Evolutionary conservation across 768 basidiomycete genomes (phyloP).

Genomic region (Termitomyces sp.): DNA sequence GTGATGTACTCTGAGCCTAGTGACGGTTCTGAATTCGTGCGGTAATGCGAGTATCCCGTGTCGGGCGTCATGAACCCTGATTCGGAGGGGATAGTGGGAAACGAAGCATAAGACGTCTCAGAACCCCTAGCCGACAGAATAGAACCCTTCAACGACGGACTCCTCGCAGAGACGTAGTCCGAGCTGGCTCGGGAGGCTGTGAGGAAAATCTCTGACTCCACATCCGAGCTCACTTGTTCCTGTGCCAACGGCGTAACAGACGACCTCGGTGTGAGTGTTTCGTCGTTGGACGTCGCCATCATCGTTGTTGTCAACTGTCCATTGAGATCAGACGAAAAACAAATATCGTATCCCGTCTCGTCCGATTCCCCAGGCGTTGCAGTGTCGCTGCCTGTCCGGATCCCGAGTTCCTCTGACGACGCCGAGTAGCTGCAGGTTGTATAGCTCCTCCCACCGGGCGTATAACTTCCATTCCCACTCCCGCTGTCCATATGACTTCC

Average conservation of each 20-base stretch:
- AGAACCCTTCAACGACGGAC: conserved; percentile 41
- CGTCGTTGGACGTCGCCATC: conserved; percentile 20
- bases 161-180: conserved; percentile 39
- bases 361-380: conserved; percentile 33
- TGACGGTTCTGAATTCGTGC: conserved; percentile 22
- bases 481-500: conserved; percentile 11
- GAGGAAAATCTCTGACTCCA: conserved; percentile 33
- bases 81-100: conserved; percentile 57
- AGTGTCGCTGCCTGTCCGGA: conserved; percentile 19
- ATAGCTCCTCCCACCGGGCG: conserved; percentile 18
- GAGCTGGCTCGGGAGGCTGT: conserved; percentile 47
- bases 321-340: conserved; percentile 46
- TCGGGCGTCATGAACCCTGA: conserved; percentile 32
- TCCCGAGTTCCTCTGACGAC: conserved; percentile 9
- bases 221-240: conserved; percentile 20
- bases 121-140: conserved; percentile 41
- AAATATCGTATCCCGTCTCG: conserved; percentile 51
- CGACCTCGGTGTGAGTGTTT: conserved; percentile 27
- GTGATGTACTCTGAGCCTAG: conserved; percentile 42
- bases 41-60: conserved; percentile 21
- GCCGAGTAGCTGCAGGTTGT: conserved; percentile 12
- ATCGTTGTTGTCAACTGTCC: conserved; percentile 15
- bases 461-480: conserved; percentile 12
- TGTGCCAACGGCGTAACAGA: conserved; percentile 26
- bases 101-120: conserved; percentile 46